Base-by-base conservation (phyloP, 352 stramenopile genomes). In the Phytophthora kernoviae region DNA sequence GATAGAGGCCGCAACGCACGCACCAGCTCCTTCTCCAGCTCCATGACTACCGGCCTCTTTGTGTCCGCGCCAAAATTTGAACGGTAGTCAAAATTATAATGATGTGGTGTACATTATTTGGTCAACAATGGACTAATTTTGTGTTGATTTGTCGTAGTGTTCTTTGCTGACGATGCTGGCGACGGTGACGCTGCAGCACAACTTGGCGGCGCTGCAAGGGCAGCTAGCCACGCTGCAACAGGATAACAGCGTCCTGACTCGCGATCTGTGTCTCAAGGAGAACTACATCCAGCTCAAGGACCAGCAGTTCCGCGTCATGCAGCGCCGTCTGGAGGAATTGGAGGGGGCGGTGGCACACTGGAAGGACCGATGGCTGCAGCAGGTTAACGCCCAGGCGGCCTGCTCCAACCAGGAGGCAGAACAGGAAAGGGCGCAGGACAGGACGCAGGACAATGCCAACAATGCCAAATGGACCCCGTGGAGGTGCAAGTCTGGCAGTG, bases 211-310 rank as follows among this genome's bases (percentile, higher is more conserved):
- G 47, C 62, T 91, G 30, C 81, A 91, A 64, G 48, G 63, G 45
- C 81, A 89, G 62, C 59, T 91, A 36, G 68, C 72, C 50, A 73
- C 68, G 62, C 66, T 91, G 51, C 81, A 91, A 56, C 52, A 65
- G 49, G 71, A 87, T 53, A 89, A 91, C 68, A 72, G 69, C 41
- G 68, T 55, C 40, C 68, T 91, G 42, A 91, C 79, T 3, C 81
- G 80, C 37, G 77, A 83, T 44, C 26, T 89, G 47, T 80, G 68
- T 22, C 59, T 91, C n/a, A 88, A 88, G 55, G 81, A 89, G 50
- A 89, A 88, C 65, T 84, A 87, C 62, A 68, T 91, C 48, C 73
- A 88, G 56, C 77, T 82, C 10, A 87, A 87, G 45, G 81, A 91
- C 54, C 81, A 91, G 70, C 81, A 91, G 66, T 77, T 85, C 44